These are phyloP conservation scores for Coffea canephora DNA, from an alignment of 257 asterid genomes.

Conservation along the genomic window DNA sequence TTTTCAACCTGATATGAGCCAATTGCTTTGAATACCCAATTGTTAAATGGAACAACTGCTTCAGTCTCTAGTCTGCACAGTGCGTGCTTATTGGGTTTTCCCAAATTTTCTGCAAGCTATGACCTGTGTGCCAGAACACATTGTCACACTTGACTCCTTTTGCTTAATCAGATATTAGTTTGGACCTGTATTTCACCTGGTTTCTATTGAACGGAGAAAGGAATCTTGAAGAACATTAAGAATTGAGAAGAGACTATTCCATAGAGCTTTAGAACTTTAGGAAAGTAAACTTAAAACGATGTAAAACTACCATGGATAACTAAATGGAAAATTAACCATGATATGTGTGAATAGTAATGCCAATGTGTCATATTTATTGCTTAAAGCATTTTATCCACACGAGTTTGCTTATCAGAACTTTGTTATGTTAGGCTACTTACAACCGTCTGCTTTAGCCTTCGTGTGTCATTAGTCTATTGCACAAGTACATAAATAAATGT, in stretches of 20 bases:
- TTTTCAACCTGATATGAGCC: neutral
- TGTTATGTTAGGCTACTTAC: neutral
- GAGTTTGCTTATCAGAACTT: neutral
- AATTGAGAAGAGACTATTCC: neutral
- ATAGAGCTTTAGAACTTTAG: neutral
- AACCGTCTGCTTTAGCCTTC: neutral
- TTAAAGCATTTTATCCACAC: neutral
- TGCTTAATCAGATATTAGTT: too few species aligned
- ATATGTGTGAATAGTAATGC: too few species aligned
- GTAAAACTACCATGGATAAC: neutral
- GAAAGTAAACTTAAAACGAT: neutral
- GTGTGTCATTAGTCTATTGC: neutral
- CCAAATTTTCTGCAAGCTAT: neutral
- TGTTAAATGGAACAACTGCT: neutral
- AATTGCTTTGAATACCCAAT: neutral
- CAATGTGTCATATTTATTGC: neutral
- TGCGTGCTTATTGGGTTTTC: neutral
- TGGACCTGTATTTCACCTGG: neutral
- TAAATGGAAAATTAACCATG: neutral
- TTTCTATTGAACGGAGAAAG: neutral
- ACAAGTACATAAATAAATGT: neutral
- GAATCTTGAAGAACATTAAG: neutral
- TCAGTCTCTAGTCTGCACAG: neutral
- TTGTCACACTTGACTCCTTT: neutral
- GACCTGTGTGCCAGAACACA: too few species aligned